Percentiles rank a stretch among this genome's conserved stretches.
Conservation (phyloP, 139 green algal genomes). For the Tetradesmus lagerheimii region DNA sequence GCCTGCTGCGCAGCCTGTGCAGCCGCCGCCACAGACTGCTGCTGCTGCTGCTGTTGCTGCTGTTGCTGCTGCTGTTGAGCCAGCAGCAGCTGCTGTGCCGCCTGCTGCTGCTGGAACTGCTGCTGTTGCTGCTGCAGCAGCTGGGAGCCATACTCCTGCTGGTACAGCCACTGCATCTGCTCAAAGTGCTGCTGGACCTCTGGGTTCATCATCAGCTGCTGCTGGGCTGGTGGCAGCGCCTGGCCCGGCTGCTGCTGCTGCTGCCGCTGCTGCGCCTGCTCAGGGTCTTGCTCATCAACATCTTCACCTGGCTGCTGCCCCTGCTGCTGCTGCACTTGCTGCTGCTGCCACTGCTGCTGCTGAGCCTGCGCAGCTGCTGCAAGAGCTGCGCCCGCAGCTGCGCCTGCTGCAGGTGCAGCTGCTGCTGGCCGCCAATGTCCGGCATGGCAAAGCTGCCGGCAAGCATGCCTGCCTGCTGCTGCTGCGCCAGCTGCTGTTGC, state of each 20-base stretch:
- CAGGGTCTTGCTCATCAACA: background rate
- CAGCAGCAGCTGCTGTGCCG: constrained; percentile 13
- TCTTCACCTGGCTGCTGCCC: background rate
- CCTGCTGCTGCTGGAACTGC: constrained; percentile 26
- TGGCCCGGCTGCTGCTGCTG: background rate
- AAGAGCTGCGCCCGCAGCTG: constrained; percentile 16
- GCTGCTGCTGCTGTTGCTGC: background rate
- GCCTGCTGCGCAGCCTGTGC: background rate
- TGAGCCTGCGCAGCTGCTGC: background rate
- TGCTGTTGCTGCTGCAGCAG: constrained; percentile 9
- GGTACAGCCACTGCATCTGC: constrained; percentile 35
- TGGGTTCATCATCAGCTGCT: constrained; percentile 5
- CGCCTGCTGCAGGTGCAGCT: constrained; percentile 9
- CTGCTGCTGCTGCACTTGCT: background rate
- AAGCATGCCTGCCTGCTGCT: constrained; percentile 35
- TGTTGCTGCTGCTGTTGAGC: constrained; percentile 16
- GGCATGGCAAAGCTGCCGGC: constrained; percentile 43
- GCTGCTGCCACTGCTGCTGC: constrained; percentile 17
- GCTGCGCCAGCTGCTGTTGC: constrained; percentile 31
- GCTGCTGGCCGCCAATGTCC: constrained; percentile 29
- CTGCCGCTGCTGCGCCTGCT: constrained; percentile 16
- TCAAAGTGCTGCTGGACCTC: constrained; percentile 39
- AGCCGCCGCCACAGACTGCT: background rate
- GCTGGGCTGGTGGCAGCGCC: background rate
- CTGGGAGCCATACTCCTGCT: constrained; percentile 26